Conservation (phyloP, 73 alveolate species). For the Paramecium tetraurelia region DNA sequence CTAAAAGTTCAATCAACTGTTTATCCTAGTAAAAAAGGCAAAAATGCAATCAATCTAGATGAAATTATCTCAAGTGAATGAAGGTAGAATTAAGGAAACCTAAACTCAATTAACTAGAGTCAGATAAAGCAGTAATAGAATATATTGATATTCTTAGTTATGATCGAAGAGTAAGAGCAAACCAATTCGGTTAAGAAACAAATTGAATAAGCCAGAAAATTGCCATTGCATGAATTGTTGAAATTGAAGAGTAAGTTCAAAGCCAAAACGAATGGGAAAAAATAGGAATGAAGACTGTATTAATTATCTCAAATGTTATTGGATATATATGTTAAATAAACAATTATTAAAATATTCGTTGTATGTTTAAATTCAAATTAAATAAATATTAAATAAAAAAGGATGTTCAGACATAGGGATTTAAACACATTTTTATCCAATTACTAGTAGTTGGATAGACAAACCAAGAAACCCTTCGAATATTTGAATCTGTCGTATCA, state of each 20-base stretch:
- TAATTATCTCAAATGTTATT: neutral
- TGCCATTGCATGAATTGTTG: neutral
- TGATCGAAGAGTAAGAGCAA: neutral
- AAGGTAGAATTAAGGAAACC: neutral
- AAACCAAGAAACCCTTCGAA: constrained; percentile 21
- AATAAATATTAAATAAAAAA: neutral
- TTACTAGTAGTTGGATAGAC: neutral
- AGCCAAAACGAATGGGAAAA: neutral
- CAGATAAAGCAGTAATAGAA: neutral
- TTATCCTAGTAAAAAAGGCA: neutral
- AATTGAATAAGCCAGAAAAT: neutral
- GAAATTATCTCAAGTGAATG: neutral
- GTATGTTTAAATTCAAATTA: constrained; percentile 18
- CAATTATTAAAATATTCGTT: neutral
- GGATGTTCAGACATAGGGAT: constrained; percentile 1
- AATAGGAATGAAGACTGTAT: neutral
- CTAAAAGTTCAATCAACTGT: neutral
- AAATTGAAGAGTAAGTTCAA: neutral
- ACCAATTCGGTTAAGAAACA: neutral
- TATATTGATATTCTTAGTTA: neutral
- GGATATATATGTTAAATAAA: neutral
- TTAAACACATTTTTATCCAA: neutral
- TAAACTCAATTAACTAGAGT: neutral
- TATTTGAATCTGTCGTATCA: neutral
- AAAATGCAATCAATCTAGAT: neutral